phyloP scores from a whole-genome alignment of 352 stramenopile species.

The Phytopythium helicoides region DNA sequence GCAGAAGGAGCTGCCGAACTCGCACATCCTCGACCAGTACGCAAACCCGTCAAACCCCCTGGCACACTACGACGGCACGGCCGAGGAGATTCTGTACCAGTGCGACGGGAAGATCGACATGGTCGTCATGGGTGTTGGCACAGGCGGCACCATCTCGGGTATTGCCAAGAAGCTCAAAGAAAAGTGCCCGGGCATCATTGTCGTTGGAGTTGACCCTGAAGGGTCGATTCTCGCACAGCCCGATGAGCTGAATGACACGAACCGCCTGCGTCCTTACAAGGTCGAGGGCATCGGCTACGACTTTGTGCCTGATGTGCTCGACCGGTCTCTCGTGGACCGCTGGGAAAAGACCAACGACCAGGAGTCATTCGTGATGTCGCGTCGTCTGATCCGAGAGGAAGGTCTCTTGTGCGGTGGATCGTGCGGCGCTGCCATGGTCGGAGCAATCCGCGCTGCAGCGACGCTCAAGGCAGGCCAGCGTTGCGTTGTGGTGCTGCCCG shows the following conservation, averaged over 20 bases:
- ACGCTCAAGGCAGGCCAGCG: conserved; percentile 84
- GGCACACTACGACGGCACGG: conserved; percentile 95
- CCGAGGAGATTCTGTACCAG: conserved; percentile 92
- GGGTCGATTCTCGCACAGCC: conserved; percentile 93
- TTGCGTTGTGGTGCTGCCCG: conserved; percentile 93
- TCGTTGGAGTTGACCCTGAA: conserved; percentile 90
- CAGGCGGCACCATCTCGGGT: conserved; percentile 94
- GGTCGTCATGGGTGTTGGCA: conserved; percentile 93
- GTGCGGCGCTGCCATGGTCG: conserved; percentile 85
- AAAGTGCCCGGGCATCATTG: conserved; percentile 72
- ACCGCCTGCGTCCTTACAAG: conserved; percentile 85
- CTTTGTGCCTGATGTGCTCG: conserved; percentile 94
- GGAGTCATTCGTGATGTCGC: conserved; percentile 94
- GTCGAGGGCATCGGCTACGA: conserved; percentile 97
- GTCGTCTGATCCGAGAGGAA: conserved; percentile 93
- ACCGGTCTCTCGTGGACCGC: conserved; percentile 88
- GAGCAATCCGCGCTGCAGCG: conserved; percentile 77
- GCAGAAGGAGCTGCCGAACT: conserved; percentile 91
- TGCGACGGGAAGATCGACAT: conserved; percentile 94
- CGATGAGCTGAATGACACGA: conserved; percentile 90
- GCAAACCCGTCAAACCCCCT: conserved; percentile 94
- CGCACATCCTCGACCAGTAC: conserved; percentile 96
- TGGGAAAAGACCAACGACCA: conserved; percentile 96
- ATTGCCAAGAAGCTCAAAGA: conserved; percentile 94
- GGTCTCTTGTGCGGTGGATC: conserved; percentile 93